phyloP scores from a whole-genome alignment of 2,329 filamentous ascomycete genomes.

The Penicillium occitanis region DNA sequence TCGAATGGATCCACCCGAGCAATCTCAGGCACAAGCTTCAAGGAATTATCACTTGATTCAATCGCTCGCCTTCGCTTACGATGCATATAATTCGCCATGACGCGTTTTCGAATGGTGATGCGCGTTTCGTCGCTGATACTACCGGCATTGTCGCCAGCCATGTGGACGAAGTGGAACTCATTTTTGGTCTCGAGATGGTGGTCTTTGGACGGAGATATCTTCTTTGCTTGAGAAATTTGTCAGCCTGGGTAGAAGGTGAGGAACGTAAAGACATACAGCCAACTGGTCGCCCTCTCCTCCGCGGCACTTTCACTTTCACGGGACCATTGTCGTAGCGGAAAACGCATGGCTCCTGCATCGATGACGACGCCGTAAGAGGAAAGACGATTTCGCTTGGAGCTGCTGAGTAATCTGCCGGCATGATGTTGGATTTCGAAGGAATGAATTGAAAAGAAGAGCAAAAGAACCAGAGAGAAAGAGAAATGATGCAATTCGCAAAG shows the following conservation, averaged over 20 bases:
- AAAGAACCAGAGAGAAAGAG: background rate
- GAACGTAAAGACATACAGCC: constrained; percentile 3
- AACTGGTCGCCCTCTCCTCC: constrained; percentile 6
- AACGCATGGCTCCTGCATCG: constrained; percentile 6
- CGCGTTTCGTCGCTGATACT: constrained; percentile 12
- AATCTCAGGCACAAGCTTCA: background rate
- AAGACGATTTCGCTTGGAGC: constrained; percentile 13
- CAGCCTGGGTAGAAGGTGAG: background rate
- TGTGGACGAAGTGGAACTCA: constrained; percentile 9
- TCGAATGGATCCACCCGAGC: constrained; percentile 15
- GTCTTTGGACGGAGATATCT: no score
- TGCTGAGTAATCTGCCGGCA: background rate
- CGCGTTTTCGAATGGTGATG: constrained; percentile 10
- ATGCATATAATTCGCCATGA: constrained; percentile 12
- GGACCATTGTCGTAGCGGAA: constrained; percentile 16
- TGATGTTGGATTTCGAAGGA: background rate
- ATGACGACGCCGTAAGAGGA: background rate
- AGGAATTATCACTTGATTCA: background rate
- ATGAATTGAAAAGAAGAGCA: background rate
- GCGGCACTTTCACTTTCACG: constrained; percentile 6
- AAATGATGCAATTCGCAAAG: background rate
- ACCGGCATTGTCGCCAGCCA: background rate
- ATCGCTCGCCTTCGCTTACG: background rate
- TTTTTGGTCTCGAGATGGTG: background rate
- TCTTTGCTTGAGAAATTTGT: background rate